Conservation (phyloP, 2,329 filamentous ascomycete species). For the Clonostachys solani region DNA sequence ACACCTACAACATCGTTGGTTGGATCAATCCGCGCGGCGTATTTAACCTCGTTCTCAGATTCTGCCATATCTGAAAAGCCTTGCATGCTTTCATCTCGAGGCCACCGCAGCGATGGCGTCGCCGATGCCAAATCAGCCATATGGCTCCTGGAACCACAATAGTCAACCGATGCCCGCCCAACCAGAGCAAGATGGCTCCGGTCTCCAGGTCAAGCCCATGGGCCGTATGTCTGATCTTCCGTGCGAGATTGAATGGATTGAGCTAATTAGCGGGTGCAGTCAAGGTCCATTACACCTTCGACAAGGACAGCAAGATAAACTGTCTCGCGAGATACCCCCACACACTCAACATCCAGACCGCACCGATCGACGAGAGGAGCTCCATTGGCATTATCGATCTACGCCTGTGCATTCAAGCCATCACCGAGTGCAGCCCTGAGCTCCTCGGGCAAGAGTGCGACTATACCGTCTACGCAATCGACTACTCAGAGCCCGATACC, state of each 20-base stretch:
- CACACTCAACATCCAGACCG: constrained; percentile 72
- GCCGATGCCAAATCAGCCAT: constrained; percentile 24
- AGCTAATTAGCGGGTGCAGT: constrained; percentile 45
- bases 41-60: too few relatives aligned
- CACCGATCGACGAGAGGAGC: constrained; percentile 73
- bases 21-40: too few relatives aligned
- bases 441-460: constrained; percentile 66
- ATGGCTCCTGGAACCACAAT: constrained; percentile 21
- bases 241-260: background rate
- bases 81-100: too few relatives aligned
- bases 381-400: constrained; percentile 87
- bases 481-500: constrained; percentile 92
- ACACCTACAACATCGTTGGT: constrained; percentile 5
- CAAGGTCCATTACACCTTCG: constrained; percentile 96
- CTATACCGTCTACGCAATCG: constrained; percentile 95
- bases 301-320: constrained; percentile 81
- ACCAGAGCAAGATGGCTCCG: constrained; percentile 33
- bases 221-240: constrained; percentile 50
- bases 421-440: constrained; percentile 78
- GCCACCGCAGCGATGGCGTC: constrained; percentile 28
- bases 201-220: constrained; percentile 59
- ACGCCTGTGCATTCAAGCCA: constrained; percentile 79
- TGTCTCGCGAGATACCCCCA: constrained; percentile 85
- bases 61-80: too few relatives aligned
- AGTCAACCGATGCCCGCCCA: constrained; percentile 19